phyloP scores from a whole-genome alignment of 2,329 filamentous ascomycete genomes.

The Clarireedia hainanense region DNA sequence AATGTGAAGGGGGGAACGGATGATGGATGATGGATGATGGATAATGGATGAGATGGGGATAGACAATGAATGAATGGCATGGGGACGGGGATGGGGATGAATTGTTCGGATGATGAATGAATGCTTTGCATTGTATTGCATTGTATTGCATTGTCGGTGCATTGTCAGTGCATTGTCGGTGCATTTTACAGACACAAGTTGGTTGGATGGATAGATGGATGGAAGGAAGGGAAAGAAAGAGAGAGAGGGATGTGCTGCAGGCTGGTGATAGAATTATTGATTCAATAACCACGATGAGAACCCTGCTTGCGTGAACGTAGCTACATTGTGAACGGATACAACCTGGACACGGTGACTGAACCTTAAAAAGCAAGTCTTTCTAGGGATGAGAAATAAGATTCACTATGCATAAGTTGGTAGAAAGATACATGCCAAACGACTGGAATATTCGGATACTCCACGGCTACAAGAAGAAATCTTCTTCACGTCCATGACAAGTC shows the following conservation, averaged over 20 bases:
- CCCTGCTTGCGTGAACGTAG: too few relatives aligned
- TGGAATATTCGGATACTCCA: not conserved
- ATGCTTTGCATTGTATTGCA: not conserved
- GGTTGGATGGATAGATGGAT: not conserved
- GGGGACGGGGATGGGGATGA: too few relatives aligned
- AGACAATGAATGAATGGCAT: too few relatives aligned
- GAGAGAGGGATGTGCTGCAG: not conserved
- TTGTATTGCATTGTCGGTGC: not conserved
- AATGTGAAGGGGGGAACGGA: not conserved
- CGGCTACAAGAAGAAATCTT: not conserved
- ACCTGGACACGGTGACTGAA: too few relatives aligned
- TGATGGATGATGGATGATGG: not conserved
- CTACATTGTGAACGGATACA: too few relatives aligned
- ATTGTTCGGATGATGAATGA: too few relatives aligned
- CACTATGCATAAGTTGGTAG: too few relatives aligned
- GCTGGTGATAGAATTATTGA: too few relatives aligned
- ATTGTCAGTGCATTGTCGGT: not conserved
- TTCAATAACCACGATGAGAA: too few relatives aligned
- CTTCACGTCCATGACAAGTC: conserved; percentile 9
- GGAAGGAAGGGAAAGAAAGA: not conserved
- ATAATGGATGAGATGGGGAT: too few relatives aligned
- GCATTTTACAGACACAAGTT: not conserved
- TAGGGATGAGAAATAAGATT: too few relatives aligned
- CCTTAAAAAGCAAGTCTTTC: too few relatives aligned
- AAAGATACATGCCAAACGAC: not conserved